These are phyloP conservation scores for Chlorella sp. DNA, from an alignment of 139 green algal genomes.

Conservation along the genomic window DNA sequence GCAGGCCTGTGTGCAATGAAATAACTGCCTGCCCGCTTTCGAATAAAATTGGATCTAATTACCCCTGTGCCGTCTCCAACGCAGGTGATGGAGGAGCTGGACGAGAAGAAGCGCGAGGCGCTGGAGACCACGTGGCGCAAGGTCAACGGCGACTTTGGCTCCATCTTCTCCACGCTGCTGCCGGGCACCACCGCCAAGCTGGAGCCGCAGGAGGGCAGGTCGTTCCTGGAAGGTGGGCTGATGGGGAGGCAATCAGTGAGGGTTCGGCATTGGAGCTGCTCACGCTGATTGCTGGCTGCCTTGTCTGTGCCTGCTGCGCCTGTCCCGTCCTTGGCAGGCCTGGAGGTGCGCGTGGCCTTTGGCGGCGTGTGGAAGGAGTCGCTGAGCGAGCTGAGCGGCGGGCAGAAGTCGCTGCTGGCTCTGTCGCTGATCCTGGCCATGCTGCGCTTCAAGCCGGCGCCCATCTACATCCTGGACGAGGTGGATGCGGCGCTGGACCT, in stretches of 20 bases:
- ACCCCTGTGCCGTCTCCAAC: neutral
- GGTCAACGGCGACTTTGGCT: slow-evolving; percentile 91
- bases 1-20: no score
- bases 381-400: slow-evolving; percentile 94
- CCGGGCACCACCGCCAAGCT: slow-evolving; percentile 93
- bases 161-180: slow-evolving; percentile 97
- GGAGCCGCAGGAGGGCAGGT: slow-evolving; percentile 81
- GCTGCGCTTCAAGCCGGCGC: slow-evolving; percentile 97
- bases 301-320: no score
- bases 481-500: slow-evolving; percentile 98
- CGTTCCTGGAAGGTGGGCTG: slow-evolving; percentile 74
- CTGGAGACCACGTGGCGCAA: slow-evolving; percentile 92
- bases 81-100: slow-evolving; percentile 89
- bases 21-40: no score
- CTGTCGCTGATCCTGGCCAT: slow-evolving; percentile 97
- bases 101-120: slow-evolving; percentile 93
- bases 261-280: no score
- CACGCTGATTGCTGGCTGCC: no score
- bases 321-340: slow-evolving; percentile 55
- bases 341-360: slow-evolving; percentile 96
- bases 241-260: no score
- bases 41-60: no score
- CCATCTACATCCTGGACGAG: slow-evolving; percentile 99
- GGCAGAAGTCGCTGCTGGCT: slow-evolving; percentile 94
- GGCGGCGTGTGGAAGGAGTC: slow-evolving; percentile 97